phyloP scores from a whole-genome alignment of 257 asterid genomes.

The Solanum appendiculatum region DNA sequence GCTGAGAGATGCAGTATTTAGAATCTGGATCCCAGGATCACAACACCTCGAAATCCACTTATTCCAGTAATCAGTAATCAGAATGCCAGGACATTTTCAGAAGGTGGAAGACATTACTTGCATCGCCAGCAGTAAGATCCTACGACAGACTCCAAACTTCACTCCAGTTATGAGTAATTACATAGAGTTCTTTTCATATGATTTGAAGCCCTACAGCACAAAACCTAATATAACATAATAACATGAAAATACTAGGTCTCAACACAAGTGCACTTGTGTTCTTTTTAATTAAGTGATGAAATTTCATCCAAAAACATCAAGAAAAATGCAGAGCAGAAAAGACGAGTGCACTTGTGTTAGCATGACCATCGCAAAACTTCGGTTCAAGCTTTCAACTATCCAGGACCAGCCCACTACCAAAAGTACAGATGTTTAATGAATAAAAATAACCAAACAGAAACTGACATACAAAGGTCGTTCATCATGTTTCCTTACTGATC shows the following conservation, averaged over 20 bases:
- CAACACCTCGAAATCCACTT: neutral
- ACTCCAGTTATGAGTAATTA: neutral
- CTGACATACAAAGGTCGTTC: neutral
- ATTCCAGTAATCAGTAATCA: neutral
- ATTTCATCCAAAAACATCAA: neutral
- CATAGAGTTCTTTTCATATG: neutral
- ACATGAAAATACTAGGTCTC: neutral
- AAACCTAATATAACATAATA: neutral
- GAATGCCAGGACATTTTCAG: neutral
- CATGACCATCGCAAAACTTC: neutral
- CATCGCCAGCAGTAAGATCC: neutral
- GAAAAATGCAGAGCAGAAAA: neutral
- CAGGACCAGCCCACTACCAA: neutral
- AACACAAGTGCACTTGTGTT: neutral
- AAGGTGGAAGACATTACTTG: neutral
- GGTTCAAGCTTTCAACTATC: neutral
- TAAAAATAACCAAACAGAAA: neutral
- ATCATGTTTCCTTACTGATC: neutral
- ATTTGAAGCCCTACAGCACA: neutral
- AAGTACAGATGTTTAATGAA: neutral
- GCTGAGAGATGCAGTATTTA: neutral
- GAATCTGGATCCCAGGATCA: neutral
- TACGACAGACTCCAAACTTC: neutral
- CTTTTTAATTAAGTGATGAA: neutral
- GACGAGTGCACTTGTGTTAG: neutral